These are phyloP conservation scores for Wickerhamiella azymoides DNA, from an alignment of 805 yeast species.

Conservation along the genomic window DNA sequence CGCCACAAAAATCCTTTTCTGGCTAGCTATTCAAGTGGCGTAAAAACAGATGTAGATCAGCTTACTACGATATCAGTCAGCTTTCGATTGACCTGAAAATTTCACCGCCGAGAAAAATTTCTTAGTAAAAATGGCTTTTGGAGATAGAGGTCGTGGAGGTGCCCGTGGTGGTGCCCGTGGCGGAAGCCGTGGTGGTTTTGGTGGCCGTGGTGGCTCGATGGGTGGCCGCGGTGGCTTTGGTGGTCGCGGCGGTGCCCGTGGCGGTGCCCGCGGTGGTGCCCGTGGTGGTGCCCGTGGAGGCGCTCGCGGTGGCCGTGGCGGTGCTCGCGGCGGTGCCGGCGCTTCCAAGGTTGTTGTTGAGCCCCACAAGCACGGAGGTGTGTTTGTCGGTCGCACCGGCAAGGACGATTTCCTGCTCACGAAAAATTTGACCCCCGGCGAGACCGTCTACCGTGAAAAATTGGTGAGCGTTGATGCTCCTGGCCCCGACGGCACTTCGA, in stretches of 20 bases:
- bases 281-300: constrained; percentile 40
- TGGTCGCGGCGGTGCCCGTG: constrained; percentile 38
- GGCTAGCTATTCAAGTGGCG: no score
- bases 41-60: not conserved
- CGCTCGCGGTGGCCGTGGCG: constrained; percentile 43
- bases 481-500: constrained; percentile 63
- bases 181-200: constrained; percentile 43
- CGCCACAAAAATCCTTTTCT: not conserved
- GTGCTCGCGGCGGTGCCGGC: constrained; percentile 42
- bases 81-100: not conserved
- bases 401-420: constrained; percentile 97
- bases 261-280: constrained; percentile 27
- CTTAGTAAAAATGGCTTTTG: constrained; percentile 4
- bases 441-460: constrained; percentile 96
- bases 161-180: constrained; percentile 34
- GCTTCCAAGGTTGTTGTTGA: constrained; percentile 92
- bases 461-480: constrained; percentile 90
- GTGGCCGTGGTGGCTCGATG: constrained; percentile 35
- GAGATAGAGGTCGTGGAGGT: constrained; percentile 32
- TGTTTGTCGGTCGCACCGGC: constrained; percentile 91
- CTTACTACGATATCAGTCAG: no score
- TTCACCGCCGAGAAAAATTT: constrained; percentile 1
- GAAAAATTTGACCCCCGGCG: constrained; percentile 96
- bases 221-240: constrained; percentile 33
- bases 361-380: constrained; percentile 97